A percentile compares a stretch with the other conserved stretches of the same genome.
Conservation (phyloP, 805 yeast genomes). For the Babjeviella inositovora region DNA sequence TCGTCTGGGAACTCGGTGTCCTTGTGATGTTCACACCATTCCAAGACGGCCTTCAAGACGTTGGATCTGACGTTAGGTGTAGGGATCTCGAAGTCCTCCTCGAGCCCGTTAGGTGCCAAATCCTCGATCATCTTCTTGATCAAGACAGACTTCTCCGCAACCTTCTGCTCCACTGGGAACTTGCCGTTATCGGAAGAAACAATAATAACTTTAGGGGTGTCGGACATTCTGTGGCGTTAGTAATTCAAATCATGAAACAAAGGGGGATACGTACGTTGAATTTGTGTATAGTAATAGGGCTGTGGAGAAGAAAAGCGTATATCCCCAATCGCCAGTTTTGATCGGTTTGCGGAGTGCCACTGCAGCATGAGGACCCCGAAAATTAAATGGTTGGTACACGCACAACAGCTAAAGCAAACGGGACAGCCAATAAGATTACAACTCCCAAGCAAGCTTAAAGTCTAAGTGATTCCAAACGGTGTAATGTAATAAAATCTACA, state of each 20-base stretch:
- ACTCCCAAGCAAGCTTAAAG: no score
- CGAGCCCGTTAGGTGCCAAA: constrained; percentile 37
- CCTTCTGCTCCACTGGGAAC: constrained; percentile 62
- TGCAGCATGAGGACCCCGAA: no score
- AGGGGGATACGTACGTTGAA: background rate
- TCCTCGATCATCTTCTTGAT: constrained; percentile 81
- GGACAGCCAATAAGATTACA: no score
- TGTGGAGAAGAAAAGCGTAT: no score
- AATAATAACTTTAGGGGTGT: constrained; percentile 22
- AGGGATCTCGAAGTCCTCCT: constrained; percentile 67
- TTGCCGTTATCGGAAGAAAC: constrained; percentile 71
- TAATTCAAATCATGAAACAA: constrained; percentile 1
- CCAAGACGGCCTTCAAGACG: constrained; percentile 79
- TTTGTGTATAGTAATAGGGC: no score
- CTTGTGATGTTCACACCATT: constrained; percentile 93
- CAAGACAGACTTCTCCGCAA: constrained; percentile 75
- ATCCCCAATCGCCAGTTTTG: no score
- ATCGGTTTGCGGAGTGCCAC: no score
- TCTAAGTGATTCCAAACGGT: no score
- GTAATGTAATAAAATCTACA: no score
- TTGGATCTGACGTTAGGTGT: constrained; percentile 81
- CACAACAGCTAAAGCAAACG: no score
- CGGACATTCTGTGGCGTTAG: background rate
- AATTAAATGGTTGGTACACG: no score
- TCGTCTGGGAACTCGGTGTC: constrained; percentile 61